Evolutionary conservation across 306 rosid genomes (phyloP).

Genomic region (Ormosia semicastrata): DNA sequence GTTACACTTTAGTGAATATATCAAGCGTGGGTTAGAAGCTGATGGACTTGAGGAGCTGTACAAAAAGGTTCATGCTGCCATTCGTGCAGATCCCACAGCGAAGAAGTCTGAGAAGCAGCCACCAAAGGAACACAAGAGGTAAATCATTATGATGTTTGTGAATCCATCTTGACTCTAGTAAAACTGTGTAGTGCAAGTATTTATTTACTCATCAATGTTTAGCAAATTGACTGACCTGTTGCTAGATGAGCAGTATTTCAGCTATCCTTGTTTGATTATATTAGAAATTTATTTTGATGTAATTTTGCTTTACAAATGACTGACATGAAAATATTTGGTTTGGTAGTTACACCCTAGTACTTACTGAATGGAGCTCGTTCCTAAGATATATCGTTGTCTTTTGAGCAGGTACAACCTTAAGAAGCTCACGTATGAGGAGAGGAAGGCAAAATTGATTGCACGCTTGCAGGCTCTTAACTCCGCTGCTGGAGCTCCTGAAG

Average conservation of each 20-base stretch:
- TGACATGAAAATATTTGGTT: no score
- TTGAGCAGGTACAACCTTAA: conserved; percentile 52
- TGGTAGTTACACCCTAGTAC: no score
- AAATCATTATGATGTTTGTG: background rate
- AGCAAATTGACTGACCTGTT: background rate
- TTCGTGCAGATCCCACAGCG: conserved; percentile 52
- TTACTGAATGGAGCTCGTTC: background rate
- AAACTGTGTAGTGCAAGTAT: background rate
- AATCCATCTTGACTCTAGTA: background rate
- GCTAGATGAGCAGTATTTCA: background rate
- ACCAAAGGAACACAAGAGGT: conserved; percentile 74
- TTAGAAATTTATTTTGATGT: background rate
- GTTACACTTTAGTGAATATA: conserved; percentile 63
- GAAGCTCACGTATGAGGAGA: conserved; percentile 66
- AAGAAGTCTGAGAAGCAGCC: conserved; percentile 61
- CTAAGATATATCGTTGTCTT: background rate
- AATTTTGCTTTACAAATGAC: background rate
- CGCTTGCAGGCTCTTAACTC: conserved; percentile 65
- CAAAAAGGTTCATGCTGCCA: conserved; percentile 82
- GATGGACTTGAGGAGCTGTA: conserved; percentile 65
- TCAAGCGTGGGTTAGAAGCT: conserved; percentile 58
- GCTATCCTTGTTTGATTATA: background rate
- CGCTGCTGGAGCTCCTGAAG: conserved; percentile 44
- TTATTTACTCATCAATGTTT: background rate
- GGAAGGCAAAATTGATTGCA: conserved; percentile 50